Conservation (phyloP, 1,139 yeast genomes). For the Geotrichum citri-aurantii region DNA sequence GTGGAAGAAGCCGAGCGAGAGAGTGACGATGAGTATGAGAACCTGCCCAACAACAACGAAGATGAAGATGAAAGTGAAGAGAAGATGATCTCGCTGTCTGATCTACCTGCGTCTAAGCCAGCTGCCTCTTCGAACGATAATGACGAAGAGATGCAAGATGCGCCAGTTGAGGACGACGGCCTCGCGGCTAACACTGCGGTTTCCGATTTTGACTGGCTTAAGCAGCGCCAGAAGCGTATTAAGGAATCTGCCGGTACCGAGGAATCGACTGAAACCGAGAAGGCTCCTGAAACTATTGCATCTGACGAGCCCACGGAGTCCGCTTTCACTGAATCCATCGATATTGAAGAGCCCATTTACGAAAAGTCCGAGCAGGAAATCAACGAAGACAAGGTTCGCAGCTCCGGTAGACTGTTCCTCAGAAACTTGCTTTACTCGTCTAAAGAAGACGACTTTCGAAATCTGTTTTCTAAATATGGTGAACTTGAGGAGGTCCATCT, state of each 20-base stretch:
- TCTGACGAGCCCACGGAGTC: slow-evolving; percentile 21
- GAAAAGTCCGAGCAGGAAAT: slow-evolving; percentile 43
- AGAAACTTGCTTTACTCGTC: slow-evolving; percentile 81
- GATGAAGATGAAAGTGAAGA: slow-evolving; percentile 27
- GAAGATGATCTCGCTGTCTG: slow-evolving; percentile 21
- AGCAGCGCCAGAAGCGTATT: slow-evolving; percentile 68
- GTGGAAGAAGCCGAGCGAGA: slow-evolving; percentile 22
- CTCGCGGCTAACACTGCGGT: slow-evolving; percentile 50
- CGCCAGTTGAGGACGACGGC: slow-evolving; percentile 24
- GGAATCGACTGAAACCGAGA: slow-evolving; percentile 21
- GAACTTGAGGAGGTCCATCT: slow-evolving; percentile 58
- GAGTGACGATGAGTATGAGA: slow-evolving; percentile 31
- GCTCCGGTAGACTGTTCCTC: slow-evolving; percentile 79
- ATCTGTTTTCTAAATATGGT: slow-evolving; percentile 49
- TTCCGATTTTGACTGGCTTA: slow-evolving; percentile 87
- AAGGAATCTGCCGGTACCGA: slow-evolving; percentile 43
- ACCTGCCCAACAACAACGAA: slow-evolving; percentile 21
- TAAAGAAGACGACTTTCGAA: slow-evolving; percentile 68
- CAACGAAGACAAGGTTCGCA: slow-evolving; percentile 47
- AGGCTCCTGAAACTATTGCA: slow-evolving; percentile 10
- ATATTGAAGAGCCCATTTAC: slow-evolving; percentile 11
- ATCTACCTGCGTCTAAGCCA: background rate
- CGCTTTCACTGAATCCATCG: slow-evolving; percentile 20
- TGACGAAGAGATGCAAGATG: slow-evolving; percentile 16
- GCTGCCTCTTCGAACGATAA: slow-evolving; percentile 8